Conservation (phyloP, 1,139 yeast species). For the Saccharomycopsis hybrid region DNA sequence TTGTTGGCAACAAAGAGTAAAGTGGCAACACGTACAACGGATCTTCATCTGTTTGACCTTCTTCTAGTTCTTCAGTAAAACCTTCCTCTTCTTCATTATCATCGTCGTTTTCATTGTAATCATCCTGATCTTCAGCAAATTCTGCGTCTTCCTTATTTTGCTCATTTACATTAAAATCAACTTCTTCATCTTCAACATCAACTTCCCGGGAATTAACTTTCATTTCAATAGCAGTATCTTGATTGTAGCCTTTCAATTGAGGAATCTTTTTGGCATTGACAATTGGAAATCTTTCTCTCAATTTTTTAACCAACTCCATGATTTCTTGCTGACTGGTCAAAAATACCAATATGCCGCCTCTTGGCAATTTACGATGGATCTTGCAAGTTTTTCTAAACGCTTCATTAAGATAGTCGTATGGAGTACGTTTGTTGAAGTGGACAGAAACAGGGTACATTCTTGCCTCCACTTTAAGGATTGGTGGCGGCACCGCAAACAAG, state of each 20-base stretch:
- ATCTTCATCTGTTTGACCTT: slow-evolving; percentile 68
- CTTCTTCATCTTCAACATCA: slow-evolving; percentile 79
- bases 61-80: slow-evolving; percentile 74
- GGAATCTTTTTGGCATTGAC: slow-evolving; percentile 29
- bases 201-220: slow-evolving; percentile 54
- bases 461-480: slow-evolving; percentile 85
- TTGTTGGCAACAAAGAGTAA: slow-evolving; percentile 85
- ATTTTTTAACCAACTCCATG: slow-evolving; percentile 59
- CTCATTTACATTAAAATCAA: slow-evolving; percentile 44
- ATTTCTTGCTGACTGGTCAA: slow-evolving; percentile 95
- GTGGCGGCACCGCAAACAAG: slow-evolving; percentile 76
- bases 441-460: slow-evolving; percentile 92
- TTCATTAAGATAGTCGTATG: slow-evolving; percentile 75
- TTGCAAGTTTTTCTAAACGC: slow-evolving; percentile 80
- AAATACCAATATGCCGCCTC: slow-evolving; percentile 89
- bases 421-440: slow-evolving; percentile 81
- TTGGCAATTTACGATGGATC: slow-evolving; percentile 80
- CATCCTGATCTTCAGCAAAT: too few species aligned
- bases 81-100: slow-evolving; percentile 79
- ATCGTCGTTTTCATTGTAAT: slow-evolving; percentile 28
- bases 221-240: slow-evolving; percentile 38
- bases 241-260: slow-evolving; percentile 27
- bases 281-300: slow-evolving; percentile 66
- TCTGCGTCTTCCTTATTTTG: slow-evolving; percentile 18
- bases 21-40: slow-evolving; percentile 89